phyloP scores from a whole-genome alignment of 768 basidiomycete species.

The Peribolospora kevripleyi region DNA sequence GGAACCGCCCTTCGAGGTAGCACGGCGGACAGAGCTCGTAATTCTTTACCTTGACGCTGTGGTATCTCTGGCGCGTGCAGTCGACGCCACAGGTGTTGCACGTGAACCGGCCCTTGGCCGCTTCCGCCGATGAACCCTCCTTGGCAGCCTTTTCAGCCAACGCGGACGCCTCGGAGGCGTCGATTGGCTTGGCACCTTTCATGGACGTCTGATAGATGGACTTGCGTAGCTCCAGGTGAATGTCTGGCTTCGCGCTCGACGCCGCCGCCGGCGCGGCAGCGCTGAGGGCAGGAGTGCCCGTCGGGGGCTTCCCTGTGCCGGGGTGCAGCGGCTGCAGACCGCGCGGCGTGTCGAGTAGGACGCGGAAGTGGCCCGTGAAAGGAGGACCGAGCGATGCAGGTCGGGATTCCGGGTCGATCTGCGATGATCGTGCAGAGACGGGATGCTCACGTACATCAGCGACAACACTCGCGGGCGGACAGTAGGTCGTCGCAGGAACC shows the following conservation, averaged over 20 bases:
- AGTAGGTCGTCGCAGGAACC: not conserved
- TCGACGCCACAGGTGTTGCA: constrained; percentile 93
- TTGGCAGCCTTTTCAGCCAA: constrained; percentile 29
- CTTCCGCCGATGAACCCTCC: constrained; percentile 16
- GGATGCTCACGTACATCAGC: not conserved
- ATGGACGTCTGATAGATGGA: constrained; percentile 64
- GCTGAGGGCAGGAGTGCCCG: constrained; percentile 29
- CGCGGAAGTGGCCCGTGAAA: constrained; percentile 96
- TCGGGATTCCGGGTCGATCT: constrained; percentile 93
- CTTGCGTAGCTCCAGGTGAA: constrained; percentile 50
- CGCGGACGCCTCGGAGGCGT: constrained; percentile 37
- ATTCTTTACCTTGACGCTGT: constrained; percentile 75
- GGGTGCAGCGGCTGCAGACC: constrained; percentile 72
- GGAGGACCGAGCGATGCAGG: constrained; percentile 86
- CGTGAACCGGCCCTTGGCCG: constrained; percentile 34
- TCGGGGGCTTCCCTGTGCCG: constrained; percentile 18
- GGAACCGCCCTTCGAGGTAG: constrained; percentile 91
- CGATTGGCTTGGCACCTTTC: constrained; percentile 48
- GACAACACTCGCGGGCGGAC: not conserved
- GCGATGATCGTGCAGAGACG: not conserved
- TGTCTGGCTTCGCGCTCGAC: not conserved
- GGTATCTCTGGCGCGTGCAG: constrained; percentile 68
- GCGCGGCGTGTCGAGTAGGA: constrained; percentile 85
- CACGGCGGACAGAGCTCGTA: constrained; percentile 75
- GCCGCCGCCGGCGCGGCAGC: too few relatives aligned